These are phyloP conservation scores for Euphorbia celastroides DNA, from an alignment of 441 rosid genomes.

Conservation along the genomic window DNA sequence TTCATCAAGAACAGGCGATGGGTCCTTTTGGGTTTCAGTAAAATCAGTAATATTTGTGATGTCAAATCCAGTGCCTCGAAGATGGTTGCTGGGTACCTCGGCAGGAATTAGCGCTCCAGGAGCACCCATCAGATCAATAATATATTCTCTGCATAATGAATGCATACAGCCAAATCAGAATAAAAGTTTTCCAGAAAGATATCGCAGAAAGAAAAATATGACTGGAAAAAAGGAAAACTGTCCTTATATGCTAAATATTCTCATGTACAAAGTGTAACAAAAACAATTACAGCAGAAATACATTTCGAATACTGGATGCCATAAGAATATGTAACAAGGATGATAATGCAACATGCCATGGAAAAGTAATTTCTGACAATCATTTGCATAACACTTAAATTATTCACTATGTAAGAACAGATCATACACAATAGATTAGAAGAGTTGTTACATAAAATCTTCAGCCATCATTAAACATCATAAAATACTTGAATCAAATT, in stretches of 20 bases:
- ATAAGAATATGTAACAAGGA: conserved; percentile 5
- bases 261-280: not conserved
- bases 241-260: not conserved
- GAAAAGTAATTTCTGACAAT: conserved; percentile 9
- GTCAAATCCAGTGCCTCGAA: conserved; percentile 46
- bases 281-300: not conserved
- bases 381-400: not conserved
- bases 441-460: conserved; percentile 2
- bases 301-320: not conserved
- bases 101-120: conserved; percentile 92
- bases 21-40: conserved; percentile 27
- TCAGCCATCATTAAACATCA: conserved; percentile 6
- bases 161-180: conserved; percentile 20
- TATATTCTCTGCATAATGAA: conserved; percentile 73
- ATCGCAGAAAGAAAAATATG: not conserved
- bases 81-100: conserved; percentile 75
- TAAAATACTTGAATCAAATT: not conserved
- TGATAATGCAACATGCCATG: not conserved
- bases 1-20: conserved; percentile 37
- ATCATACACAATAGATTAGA: not conserved
- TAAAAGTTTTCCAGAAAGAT: conserved; percentile 8
- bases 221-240: not conserved
- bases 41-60: conserved; percentile 42
- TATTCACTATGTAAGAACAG: not conserved
- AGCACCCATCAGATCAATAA: conserved; percentile 98